Percentiles rank a stretch among this genome's conserved stretches.
Evolutionary conservation across 2,329 filamentous ascomycete genomes (phyloP).

Genomic region (Parastagonospora nodorum): DNA sequence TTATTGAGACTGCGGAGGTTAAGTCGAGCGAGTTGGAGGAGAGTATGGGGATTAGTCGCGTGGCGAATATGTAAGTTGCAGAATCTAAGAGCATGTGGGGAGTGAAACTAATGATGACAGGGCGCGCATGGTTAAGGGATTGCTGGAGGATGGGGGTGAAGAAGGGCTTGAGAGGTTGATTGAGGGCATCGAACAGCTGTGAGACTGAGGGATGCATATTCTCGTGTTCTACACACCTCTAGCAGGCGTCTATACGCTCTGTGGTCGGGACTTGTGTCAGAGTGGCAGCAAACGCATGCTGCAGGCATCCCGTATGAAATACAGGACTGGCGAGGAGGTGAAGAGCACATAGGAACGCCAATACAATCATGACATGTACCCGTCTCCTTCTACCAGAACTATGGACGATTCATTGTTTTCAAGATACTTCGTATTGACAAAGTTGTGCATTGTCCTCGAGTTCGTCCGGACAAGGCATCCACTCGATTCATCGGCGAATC

Average conservation of each 20-base stretch:
- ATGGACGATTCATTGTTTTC: no score
- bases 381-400: no score
- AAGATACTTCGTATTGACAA: no score
- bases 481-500: constrained; percentile 2
- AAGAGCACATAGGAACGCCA: no score
- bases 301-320: no score
- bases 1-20: constrained; percentile 77
- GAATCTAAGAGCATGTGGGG: constrained; percentile 13
- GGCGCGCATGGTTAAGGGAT: constrained; percentile 25
- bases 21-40: constrained; percentile 84
- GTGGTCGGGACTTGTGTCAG: no score
- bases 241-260: no score
- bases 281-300: no score
- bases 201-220: not conserved
- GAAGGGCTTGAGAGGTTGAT: constrained; percentile 38
- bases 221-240: not conserved
- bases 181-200: constrained; percentile 20
- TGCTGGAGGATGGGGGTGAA: constrained; percentile 33
- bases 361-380: no score
- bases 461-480: constrained; percentile 3
- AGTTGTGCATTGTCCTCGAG: not conserved
- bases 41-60: constrained; percentile 48
- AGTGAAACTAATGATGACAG: constrained; percentile 21
- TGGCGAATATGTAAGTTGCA: constrained; percentile 40
- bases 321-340: no score